Evolutionary conservation across 2,329 filamentous ascomycete species (phyloP).

Genomic region (Aspergillaceae sp.): DNA sequence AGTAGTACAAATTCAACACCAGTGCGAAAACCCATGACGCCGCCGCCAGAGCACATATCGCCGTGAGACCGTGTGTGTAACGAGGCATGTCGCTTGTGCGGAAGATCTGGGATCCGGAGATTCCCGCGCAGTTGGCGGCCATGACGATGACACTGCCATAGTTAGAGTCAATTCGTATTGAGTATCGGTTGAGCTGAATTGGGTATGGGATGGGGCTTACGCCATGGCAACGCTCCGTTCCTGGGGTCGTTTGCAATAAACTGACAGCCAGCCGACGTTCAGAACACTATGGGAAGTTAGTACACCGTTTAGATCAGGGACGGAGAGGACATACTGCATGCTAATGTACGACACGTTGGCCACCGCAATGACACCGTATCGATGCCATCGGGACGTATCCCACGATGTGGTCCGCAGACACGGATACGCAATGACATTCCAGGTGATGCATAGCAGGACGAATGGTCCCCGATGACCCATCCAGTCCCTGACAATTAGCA

Average conservation of each 20-base stretch:
- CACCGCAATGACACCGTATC: slow-evolving; percentile 20
- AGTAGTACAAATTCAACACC: slow-evolving; percentile 17
- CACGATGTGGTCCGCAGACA: slow-evolving; percentile 23
- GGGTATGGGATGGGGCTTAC: slow-evolving; percentile 20
- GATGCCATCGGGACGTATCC: slow-evolving; percentile 18
- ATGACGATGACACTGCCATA: slow-evolving; percentile 42
- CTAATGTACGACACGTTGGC: slow-evolving; percentile 25
- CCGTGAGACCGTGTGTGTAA: slow-evolving; percentile 20
- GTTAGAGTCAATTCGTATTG: neutral
- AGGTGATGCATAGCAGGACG: slow-evolving; percentile 26
- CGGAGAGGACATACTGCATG: slow-evolving; percentile 25
- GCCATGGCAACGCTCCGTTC: slow-evolving; percentile 54
- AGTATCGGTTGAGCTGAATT: neutral
- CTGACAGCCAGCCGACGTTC: slow-evolving; percentile 53
- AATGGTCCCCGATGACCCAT: slow-evolving; percentile 27
- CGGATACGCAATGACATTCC: slow-evolving; percentile 32
- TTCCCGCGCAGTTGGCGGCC: slow-evolving; percentile 54
- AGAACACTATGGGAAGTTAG: slow-evolving; percentile 27
- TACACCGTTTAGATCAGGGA: neutral
- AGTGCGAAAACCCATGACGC: slow-evolving; percentile 15
- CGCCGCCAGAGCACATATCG: slow-evolving; percentile 16
- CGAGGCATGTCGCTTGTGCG: slow-evolving; percentile 21
- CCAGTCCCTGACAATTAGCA: slow-evolving; percentile 15
- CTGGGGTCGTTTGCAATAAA: slow-evolving; percentile 48
- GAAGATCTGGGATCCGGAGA: slow-evolving; percentile 55